Evolutionary conservation across 2,329 filamentous ascomycete species (phyloP).

Genomic region (Clonostachys byssicola): DNA sequence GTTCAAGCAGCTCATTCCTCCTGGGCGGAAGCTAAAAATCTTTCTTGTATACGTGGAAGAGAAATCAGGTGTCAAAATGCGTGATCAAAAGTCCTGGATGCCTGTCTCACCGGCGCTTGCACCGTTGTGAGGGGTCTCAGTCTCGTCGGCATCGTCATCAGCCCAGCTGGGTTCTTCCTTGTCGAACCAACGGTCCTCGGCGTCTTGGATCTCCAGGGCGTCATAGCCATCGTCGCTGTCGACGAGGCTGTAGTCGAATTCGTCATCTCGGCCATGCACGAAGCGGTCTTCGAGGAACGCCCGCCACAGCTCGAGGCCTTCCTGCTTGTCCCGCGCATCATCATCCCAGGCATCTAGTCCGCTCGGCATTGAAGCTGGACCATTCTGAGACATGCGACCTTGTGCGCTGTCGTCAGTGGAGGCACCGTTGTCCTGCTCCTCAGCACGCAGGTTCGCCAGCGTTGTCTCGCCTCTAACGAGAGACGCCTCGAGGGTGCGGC

Average conservation of each 20-base stretch:
- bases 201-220: slow-evolving; percentile 51
- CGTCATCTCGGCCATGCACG: slow-evolving; percentile 66
- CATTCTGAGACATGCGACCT: not conserved
- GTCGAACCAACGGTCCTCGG: slow-evolving; percentile 76
- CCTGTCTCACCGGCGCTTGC: slow-evolving; percentile 58
- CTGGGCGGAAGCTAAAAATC: too few species aligned
- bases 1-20: too few species aligned
- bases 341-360: slow-evolving; percentile 17
- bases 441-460: slow-evolving; percentile 43
- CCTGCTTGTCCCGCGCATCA: slow-evolving; percentile 43
- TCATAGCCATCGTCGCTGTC: slow-evolving; percentile 73
- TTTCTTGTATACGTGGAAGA: too few species aligned
- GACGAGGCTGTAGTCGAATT: slow-evolving; percentile 72
- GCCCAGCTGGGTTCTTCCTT: slow-evolving; percentile 70
- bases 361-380: not conserved
- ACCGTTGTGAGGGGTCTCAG: slow-evolving; percentile 12
- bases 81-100: slow-evolving; percentile 64
- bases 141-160: slow-evolving; percentile 27
- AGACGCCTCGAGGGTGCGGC: slow-evolving; percentile 73
- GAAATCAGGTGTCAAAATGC: not conserved
- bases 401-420: slow-evolving; percentile 22
- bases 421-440: slow-evolving; percentile 36
- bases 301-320: slow-evolving; percentile 66
- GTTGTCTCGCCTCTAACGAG: slow-evolving; percentile 73
- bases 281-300: slow-evolving; percentile 73